Evolutionary conservation across 2,329 filamentous ascomycete genomes (phyloP).

Genomic region (Geosmithia morbida): DNA sequence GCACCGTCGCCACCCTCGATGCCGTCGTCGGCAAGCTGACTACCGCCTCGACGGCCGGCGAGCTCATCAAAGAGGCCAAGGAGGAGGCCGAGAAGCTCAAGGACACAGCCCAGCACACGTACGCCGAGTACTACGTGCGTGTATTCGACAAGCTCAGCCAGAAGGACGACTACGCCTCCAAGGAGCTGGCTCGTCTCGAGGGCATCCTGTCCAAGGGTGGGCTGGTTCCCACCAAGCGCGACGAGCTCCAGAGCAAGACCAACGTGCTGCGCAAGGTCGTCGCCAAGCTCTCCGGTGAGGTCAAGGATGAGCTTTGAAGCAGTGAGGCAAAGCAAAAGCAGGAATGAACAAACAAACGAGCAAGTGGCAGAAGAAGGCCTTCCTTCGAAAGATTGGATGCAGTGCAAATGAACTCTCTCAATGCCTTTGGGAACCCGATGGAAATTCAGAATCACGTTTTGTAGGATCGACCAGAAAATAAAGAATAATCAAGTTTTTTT

Average conservation of each 20-base stretch:
- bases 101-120: constrained; percentile 52
- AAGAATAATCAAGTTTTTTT: no score
- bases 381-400: background rate
- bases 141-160: constrained; percentile 73
- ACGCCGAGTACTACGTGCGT: constrained; percentile 86
- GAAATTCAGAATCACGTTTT: no score
- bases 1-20: constrained; percentile 71
- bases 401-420: no score
- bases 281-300: constrained; percentile 36
- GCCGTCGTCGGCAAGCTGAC: constrained; percentile 60
- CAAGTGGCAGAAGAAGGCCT: background rate
- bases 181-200: constrained; percentile 72
- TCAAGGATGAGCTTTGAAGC: constrained; percentile 58
- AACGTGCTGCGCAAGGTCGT: constrained; percentile 78
- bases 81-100: constrained; percentile 53
- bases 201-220: constrained; percentile 77
- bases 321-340: background rate
- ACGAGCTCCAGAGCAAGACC: constrained; percentile 73
- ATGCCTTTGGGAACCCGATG: no score
- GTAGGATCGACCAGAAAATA: no score
- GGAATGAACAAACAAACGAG: background rate
- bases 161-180: constrained; percentile 66
- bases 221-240: constrained; percentile 70
- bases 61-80: constrained; percentile 57
- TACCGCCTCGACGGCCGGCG: constrained; percentile 38